Evolutionary conservation across 2,329 filamentous ascomycete genomes (phyloP).

Genomic region (Pestalotiopsis sp.): DNA sequence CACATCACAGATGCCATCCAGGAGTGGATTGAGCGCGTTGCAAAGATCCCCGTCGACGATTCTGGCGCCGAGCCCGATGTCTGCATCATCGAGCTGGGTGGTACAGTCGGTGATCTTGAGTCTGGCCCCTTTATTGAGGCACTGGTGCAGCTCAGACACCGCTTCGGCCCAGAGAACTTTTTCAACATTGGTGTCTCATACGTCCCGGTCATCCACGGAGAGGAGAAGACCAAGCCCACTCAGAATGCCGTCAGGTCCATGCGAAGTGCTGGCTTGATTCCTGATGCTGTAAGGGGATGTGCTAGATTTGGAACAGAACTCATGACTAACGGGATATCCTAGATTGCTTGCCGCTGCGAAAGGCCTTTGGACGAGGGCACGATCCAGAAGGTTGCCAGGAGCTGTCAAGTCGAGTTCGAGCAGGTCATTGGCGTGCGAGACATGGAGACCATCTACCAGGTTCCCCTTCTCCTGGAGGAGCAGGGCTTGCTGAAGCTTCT

Average conservation of each 20-base stretch:
- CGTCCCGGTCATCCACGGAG: slow-evolving; percentile 62
- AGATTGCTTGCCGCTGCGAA: slow-evolving; percentile 91
- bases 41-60: slow-evolving; percentile 83
- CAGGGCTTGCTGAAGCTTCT: slow-evolving; percentile 76
- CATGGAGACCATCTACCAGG: slow-evolving; percentile 89
- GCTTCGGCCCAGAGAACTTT: slow-evolving; percentile 78
- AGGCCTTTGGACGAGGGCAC: slow-evolving; percentile 71
- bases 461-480: slow-evolving; percentile 86
- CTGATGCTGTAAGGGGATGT: slow-evolving; percentile 42
- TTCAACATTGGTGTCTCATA: slow-evolving; percentile 87
- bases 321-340: background rate
- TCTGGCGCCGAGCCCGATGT: slow-evolving; percentile 83
- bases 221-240: slow-evolving; percentile 12
- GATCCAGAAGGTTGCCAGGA: slow-evolving; percentile 84
- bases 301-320: background rate
- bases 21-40: slow-evolving; percentile 88
- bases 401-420: slow-evolving; percentile 82
- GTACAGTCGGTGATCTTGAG: slow-evolving; percentile 53
- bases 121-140: slow-evolving; percentile 78
- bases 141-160: slow-evolving; percentile 74
- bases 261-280: slow-evolving; percentile 75
- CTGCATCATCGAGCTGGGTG: slow-evolving; percentile 76
- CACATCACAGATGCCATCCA: slow-evolving; percentile 91
- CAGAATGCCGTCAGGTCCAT: slow-evolving; percentile 82
- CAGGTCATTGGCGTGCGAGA: slow-evolving; percentile 91